Evolutionary conservation across 306 rosid species (phyloP).

Genomic region (Sicyos edulis): DNA sequence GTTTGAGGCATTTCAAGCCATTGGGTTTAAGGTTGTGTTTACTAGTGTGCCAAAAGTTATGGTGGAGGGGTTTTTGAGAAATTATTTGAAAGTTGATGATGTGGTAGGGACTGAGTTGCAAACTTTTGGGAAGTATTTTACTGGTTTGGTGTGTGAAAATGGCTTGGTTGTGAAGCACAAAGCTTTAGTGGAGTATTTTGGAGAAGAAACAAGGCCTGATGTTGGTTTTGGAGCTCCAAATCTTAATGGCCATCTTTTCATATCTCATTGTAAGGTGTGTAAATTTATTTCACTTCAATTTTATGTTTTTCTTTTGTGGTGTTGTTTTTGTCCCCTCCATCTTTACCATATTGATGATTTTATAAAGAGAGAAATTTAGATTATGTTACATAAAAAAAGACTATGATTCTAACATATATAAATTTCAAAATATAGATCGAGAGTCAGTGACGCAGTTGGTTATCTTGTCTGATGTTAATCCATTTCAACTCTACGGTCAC

Average conservation of each 20-base stretch:
- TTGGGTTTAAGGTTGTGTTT: conserved; percentile 46
- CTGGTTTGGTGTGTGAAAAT: conserved; percentile 45
- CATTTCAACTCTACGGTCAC: no score
- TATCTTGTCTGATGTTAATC: no score
- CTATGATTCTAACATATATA: no score
- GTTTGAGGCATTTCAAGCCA: conserved; percentile 48
- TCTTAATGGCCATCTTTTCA: conserved; percentile 52
- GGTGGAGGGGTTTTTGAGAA: conserved; percentile 69
- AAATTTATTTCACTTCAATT: no score
- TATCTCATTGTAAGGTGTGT: conserved; percentile 75
- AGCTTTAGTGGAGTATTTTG: conserved; percentile 60
- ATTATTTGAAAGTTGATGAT: conserved; percentile 49
- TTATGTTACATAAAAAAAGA: no score
- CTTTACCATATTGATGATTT: no score
- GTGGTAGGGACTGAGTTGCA: conserved; percentile 73
- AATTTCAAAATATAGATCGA: no score
- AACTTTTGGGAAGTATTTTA: conserved; percentile 46
- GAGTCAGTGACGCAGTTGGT: no score
- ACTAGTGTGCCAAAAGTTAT: conserved; percentile 70
- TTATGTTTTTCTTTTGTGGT: no score
- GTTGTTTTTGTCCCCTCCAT: no score
- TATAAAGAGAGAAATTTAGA: no score
- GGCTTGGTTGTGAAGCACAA: conserved; percentile 62
- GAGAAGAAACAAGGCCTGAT: conserved; percentile 57
- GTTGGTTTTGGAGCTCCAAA: conserved; percentile 61